Evolutionary conservation across 2,329 filamentous ascomycete species (phyloP).

Genomic region (Rugonectria rugulosa): DNA sequence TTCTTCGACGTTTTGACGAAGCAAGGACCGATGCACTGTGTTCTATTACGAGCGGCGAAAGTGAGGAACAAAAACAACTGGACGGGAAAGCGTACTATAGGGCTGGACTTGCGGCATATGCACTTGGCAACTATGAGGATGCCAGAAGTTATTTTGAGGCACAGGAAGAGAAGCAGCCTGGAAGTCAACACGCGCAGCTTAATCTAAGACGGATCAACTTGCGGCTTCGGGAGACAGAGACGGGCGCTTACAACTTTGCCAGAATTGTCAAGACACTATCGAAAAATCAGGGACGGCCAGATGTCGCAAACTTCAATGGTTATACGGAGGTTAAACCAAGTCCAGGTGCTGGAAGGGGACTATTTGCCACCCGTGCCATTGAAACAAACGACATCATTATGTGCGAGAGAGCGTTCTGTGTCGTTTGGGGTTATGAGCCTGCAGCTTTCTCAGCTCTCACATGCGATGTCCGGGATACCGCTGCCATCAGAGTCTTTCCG

Average conservation of each 20-base stretch:
- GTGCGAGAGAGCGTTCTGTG: conserved; percentile 46
- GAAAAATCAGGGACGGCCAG: conserved; percentile 38
- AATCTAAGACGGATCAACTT: conserved; percentile 29
- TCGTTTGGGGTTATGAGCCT: conserved; percentile 41
- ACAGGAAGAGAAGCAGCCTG: conserved; percentile 35
- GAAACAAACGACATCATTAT: conserved; percentile 41
- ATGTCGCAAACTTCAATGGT: conserved; percentile 39
- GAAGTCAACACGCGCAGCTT: conserved; percentile 24
- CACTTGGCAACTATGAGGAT: conserved; percentile 34
- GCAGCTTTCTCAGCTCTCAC: conserved; percentile 42
- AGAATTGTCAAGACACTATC: conserved; percentile 34
- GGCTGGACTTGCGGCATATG: conserved; percentile 42
- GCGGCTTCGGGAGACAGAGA: conserved; percentile 37
- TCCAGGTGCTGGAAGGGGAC: conserved; percentile 42
- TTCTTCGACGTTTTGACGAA: conserved; percentile 43
- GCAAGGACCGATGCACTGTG: conserved; percentile 38
- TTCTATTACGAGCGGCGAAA: conserved; percentile 37
- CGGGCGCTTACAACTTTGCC: conserved; percentile 32
- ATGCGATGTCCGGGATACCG: conserved; percentile 41
- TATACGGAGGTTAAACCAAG: conserved; percentile 39
- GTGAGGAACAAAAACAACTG: conserved; percentile 25
- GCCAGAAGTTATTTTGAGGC: conserved; percentile 36
- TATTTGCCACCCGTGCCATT: conserved; percentile 46
- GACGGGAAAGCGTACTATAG: conserved; percentile 44
- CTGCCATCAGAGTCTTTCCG: conserved; percentile 40